These are phyloP conservation scores for Wickerhamomyces bovis DNA, from an alignment of 805 yeast genomes.

Conservation along the genomic window DNA sequence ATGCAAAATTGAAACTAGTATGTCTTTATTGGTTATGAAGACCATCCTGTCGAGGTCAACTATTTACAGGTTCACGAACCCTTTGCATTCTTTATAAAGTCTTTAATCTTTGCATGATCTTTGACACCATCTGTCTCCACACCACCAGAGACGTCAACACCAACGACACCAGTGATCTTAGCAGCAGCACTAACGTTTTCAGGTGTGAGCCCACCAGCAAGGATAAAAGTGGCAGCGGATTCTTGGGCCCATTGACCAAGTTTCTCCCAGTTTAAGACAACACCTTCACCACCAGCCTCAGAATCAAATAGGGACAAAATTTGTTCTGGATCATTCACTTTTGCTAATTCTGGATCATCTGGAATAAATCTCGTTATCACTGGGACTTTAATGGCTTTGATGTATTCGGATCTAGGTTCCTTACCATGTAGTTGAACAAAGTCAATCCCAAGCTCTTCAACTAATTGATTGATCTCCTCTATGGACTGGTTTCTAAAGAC, in stretches of 20 bases:
- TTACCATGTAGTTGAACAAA: conserved; percentile 87
- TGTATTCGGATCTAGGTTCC: conserved; percentile 44
- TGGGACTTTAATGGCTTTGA: conserved; percentile 38
- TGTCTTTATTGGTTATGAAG: no score
- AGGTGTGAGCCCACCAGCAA: conserved; percentile 89
- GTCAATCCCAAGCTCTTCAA: conserved; percentile 49
- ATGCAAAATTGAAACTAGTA: no score
- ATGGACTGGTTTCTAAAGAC: conserved; percentile 81
- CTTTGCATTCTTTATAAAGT: conserved; percentile 52
- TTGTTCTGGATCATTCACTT: conserved; percentile 31
- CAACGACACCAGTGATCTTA: conserved; percentile 54
- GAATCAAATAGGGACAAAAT: conserved; percentile 70
- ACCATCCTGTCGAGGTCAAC: no score
- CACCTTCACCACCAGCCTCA: conserved; percentile 90
- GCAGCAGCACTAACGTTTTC: conserved; percentile 58
- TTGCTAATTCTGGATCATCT: conserved; percentile 36
- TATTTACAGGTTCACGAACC: not conserved
- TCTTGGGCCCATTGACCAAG: conserved; percentile 33
- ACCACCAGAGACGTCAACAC: conserved; percentile 95
- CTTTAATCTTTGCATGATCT: conserved; percentile 54
- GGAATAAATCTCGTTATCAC: conserved; percentile 73
- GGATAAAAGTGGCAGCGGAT: conserved; percentile 36
- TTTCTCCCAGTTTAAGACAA: conserved; percentile 64
- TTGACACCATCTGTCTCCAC: conserved; percentile 78
- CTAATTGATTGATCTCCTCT: conserved; percentile 46